These are phyloP conservation scores for Corymbia citriodora DNA, from an alignment of 441 rosid genomes.

Conservation along the genomic window DNA sequence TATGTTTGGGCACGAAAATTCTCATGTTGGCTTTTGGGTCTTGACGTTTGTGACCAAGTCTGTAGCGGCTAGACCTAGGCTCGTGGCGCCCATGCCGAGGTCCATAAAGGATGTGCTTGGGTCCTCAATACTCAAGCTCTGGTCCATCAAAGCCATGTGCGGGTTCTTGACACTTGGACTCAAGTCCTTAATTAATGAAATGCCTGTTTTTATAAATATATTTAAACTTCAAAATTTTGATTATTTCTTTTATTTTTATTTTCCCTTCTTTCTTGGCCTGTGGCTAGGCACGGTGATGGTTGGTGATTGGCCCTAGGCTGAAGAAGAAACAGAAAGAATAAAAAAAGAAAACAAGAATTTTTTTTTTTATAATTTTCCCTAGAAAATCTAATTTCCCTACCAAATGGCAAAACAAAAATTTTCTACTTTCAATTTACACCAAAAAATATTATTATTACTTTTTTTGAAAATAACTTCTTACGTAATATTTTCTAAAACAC, in stretches of 20 bases:
- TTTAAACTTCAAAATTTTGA: too few relatives aligned
- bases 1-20: too few relatives aligned
- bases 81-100: too few relatives aligned
- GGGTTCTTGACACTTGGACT: background rate
- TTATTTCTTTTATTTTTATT: too few relatives aligned
- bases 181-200: background rate
- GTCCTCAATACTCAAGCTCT: background rate
- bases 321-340: background rate
- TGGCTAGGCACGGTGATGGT: accelerated
- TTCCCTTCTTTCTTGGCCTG: background rate
- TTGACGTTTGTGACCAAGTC: too few relatives aligned
- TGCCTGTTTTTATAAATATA: background rate
- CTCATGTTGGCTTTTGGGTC: too few relatives aligned
- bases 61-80: too few relatives aligned
- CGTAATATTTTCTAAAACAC: too few relatives aligned
- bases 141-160: background rate
- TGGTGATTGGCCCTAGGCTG: background rate
- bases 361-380: background rate
- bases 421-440: background rate
- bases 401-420: background rate
- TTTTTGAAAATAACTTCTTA: too few relatives aligned
- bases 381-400: background rate
- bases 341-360: too few relatives aligned
- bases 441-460: too few relatives aligned
- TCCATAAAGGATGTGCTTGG: background rate